Percentiles rank a stretch among this genome's conserved stretches.
Evolutionary conservation across 768 basidiomycete genomes (phyloP).

Genomic region (Phlegmacium glaucopus): DNA sequence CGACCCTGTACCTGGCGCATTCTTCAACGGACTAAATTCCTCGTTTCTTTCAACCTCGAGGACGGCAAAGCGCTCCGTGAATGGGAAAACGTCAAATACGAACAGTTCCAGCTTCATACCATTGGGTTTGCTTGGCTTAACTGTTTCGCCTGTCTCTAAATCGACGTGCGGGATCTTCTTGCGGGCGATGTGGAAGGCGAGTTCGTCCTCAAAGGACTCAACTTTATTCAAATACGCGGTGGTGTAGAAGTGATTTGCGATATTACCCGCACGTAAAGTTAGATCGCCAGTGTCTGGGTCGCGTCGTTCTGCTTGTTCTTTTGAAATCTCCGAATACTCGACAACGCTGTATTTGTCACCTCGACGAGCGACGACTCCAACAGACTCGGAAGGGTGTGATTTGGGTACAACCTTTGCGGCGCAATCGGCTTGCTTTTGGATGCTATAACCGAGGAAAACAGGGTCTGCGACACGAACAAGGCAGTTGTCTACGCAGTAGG

Average conservation of each 20-base stretch:
- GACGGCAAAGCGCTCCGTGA: constrained; percentile 77
- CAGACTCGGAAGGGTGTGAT: constrained; percentile 78
- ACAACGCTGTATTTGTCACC: constrained; percentile 88
- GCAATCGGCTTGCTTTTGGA: constrained; percentile 83
- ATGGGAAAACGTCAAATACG: constrained; percentile 98
- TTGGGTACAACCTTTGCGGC: constrained; percentile 98
- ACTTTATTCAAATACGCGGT: constrained; percentile 76
- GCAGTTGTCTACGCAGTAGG: constrained; percentile 98
- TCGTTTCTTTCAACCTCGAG: constrained; percentile 85
- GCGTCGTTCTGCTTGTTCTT: constrained; percentile 79
- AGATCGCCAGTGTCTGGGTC: constrained; percentile 71
- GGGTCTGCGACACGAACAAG: constrained; percentile 97
- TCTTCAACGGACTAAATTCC: constrained; percentile 97
- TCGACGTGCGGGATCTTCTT: constrained; percentile 94
- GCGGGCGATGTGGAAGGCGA: constrained; percentile 96
- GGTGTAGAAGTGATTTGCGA: constrained; percentile 98
- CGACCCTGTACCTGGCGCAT: constrained; percentile 87
- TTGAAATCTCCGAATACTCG: constrained; percentile 95
- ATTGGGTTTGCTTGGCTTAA: constrained; percentile 90
- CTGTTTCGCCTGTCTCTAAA: constrained; percentile 54
- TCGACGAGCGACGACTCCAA: constrained; percentile 88
- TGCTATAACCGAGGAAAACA: constrained; percentile 93
- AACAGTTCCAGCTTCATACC: constrained; percentile 99
- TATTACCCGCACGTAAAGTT: constrained; percentile 92
- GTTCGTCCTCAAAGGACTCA: constrained; percentile 77